Evolutionary conservation across 73 alveolate species (phyloP).

Genomic region (Paraurostyla sp.): DNA sequence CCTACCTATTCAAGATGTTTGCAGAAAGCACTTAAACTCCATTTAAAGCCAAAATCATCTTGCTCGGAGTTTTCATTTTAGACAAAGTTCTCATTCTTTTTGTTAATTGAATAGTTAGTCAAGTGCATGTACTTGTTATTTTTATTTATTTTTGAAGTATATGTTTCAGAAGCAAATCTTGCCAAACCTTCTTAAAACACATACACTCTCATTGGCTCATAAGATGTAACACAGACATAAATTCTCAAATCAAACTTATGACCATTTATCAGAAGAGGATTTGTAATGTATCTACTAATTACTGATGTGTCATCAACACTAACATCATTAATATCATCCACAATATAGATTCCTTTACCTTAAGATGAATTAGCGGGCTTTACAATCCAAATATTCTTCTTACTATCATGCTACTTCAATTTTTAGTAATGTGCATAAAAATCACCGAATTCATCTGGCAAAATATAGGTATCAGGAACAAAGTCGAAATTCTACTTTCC

Average conservation of each 20-base stretch:
- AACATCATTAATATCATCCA: constrained; percentile 78
- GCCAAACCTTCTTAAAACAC: constrained; percentile 89
- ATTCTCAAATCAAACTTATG: constrained; percentile 88
- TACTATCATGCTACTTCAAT: constrained; percentile 71
- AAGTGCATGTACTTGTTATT: constrained; percentile 85
- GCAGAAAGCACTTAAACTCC: constrained; percentile 79
- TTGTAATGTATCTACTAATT: constrained; percentile 84
- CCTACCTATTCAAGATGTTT: constrained; percentile 78
- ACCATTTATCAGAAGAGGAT: constrained; percentile 90
- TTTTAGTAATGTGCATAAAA: constrained; percentile 81
- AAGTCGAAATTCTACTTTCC: constrained; percentile 82
- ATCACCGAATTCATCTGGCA: constrained; percentile 91
- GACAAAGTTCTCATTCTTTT: constrained; percentile 89
- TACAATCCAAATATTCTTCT: constrained; percentile 87
- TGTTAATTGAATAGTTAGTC: constrained; percentile 89
- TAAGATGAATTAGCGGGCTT: constrained; percentile 86
- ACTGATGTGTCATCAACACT: constrained; percentile 85
- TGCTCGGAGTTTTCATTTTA: constrained; percentile 75
- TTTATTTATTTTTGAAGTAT: constrained; percentile 73
- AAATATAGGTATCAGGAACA: constrained; percentile 87
- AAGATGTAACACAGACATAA: constrained; percentile 88
- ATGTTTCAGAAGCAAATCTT: constrained; percentile 88
- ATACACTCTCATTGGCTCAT: constrained; percentile 86
- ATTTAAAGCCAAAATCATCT: constrained; percentile 90
- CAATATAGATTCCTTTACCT: constrained; percentile 88